Evolutionary conservation across 2,329 filamentous ascomycete species (phyloP), one percentile per base, ranked within the genome.

Genomic region (Hirsutella minnesotensis): DNA sequence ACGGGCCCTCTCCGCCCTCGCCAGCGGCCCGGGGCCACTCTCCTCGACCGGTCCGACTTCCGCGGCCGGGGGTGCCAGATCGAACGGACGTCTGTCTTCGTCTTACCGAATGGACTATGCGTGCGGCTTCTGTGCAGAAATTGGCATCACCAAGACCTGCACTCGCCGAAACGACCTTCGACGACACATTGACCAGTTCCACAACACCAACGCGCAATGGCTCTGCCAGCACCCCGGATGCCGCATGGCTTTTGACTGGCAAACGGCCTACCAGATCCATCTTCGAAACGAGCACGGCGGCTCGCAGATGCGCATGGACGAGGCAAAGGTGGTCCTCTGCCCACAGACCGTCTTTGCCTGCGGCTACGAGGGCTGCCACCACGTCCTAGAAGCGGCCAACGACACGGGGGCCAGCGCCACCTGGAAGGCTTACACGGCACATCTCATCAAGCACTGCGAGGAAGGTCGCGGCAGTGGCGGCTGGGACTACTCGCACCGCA

Each of bases 291-390:
- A 56, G 5, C 68, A 71, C 42, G 61, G 64, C 38, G 65, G 65
- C 20, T 63, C 62, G 2, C 57, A 63, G 15, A 63, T 66, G 57
- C 58, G 58, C 13, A 56, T 66, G 19, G 63, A 65, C 43, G 62
- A 67, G 30, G 64, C 62, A 49, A 66, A 62, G 49, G 59, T 67
- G 33, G 61, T 59, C 21, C 53, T 70, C 5, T 70, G 67, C 44
- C 63, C 64, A 1, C 68, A 70, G 48, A 63, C 66, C 3, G 62
- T 71, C 19, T 72, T 70, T 46, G 68, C 67, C 16, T 72, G 68
- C 47, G 68, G 68, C 10, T 71, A 70, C 44, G 61, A 64, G 43
- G 61, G 61, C 40, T 71, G 68, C 47, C 47, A 55, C 10, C 55
- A 63, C n/a, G 60, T 72, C 3, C 66, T 68, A 33, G 68, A 70